These are phyloP conservation scores for Phytophthora cryptogea DNA, from an alignment of 352 stramenopile genomes.

Conservation along the genomic window DNA sequence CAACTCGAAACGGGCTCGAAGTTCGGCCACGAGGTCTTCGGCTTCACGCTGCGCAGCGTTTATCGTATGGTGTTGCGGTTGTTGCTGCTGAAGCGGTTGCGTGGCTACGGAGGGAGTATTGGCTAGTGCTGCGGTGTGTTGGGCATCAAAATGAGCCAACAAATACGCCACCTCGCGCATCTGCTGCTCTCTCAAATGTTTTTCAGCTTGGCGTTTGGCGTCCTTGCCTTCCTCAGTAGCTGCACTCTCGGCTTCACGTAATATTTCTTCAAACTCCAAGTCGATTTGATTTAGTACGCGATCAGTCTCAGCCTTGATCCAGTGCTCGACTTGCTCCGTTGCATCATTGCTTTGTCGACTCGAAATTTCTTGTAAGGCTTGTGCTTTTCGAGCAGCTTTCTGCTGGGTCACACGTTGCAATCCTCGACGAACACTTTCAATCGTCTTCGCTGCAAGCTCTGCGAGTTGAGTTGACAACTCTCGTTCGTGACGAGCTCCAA, in stretches of 20 bases:
- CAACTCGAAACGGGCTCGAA: constrained; percentile 52
- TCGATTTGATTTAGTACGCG: constrained; percentile 45
- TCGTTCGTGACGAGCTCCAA: constrained; percentile 56
- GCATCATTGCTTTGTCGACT: not conserved
- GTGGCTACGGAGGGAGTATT: not conserved
- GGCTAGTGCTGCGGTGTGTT: constrained; percentile 27
- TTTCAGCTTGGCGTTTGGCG: constrained; percentile 26
- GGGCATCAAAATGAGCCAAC: constrained; percentile 43
- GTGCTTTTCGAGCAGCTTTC: constrained; percentile 55
- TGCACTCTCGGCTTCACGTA: constrained; percentile 41
- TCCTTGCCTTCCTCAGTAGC: constrained; percentile 36
- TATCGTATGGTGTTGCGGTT: constrained; percentile 8
- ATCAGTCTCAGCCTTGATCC: constrained; percentile 19
- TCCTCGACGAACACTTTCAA: constrained; percentile 27
- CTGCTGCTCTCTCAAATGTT: constrained; percentile 48
- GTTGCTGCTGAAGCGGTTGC: constrained; percentile 12
- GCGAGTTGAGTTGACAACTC: constrained; percentile 46
- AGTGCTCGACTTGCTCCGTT: not conserved
- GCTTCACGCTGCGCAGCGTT: constrained; percentile 16
- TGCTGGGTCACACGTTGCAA: constrained; percentile 50
- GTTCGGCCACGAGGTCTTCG: constrained; percentile 49
- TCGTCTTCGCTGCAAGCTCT: constrained; percentile 30
- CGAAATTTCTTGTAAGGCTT: constrained; percentile 25
- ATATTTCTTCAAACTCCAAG: constrained; percentile 39
- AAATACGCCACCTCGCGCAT: constrained; percentile 52